Conservation (phyloP, 2,329 filamentous ascomycete genomes). For the Sporothrix variecibatus region DNA sequence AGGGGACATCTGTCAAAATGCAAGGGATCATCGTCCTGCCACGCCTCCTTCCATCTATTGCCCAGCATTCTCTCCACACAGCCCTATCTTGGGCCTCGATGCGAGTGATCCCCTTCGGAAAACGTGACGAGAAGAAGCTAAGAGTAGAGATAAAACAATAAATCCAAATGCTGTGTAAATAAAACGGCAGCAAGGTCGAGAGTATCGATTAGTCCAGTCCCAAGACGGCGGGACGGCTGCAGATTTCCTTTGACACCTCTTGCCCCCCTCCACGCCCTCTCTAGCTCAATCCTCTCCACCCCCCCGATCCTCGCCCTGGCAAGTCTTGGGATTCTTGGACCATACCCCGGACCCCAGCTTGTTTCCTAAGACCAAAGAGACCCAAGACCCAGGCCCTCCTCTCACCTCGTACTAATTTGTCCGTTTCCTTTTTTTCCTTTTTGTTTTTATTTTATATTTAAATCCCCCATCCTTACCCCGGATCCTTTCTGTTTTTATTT, state of each 20-base stretch:
- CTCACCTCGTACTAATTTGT: not conserved
- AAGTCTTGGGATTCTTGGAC: too few relatives aligned
- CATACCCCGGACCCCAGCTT: not conserved
- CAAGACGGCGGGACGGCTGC: slow-evolving; percentile 2
- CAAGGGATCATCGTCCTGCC: not conserved
- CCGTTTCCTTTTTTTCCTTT: not conserved
- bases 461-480: not conserved
- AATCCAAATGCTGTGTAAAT: not conserved
- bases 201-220: not conserved
- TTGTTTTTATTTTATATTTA: not conserved
- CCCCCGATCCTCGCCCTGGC: not conserved
- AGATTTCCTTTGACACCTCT: not conserved
- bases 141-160: not conserved
- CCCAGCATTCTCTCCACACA: not conserved
- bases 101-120: not conserved
- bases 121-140: not conserved
- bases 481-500: not conserved
- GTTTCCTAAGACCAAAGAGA: too few relatives aligned
- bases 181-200: not conserved
- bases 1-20: not conserved
- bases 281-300: not conserved
- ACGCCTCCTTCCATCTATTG: not conserved
- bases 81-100: not conserved
- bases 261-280: not conserved
- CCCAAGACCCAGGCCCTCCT: not conserved